Evolutionary conservation across 2,329 filamentous ascomycete species (phyloP).

Genomic region (Myriosclerotinia duriaeana): DNA sequence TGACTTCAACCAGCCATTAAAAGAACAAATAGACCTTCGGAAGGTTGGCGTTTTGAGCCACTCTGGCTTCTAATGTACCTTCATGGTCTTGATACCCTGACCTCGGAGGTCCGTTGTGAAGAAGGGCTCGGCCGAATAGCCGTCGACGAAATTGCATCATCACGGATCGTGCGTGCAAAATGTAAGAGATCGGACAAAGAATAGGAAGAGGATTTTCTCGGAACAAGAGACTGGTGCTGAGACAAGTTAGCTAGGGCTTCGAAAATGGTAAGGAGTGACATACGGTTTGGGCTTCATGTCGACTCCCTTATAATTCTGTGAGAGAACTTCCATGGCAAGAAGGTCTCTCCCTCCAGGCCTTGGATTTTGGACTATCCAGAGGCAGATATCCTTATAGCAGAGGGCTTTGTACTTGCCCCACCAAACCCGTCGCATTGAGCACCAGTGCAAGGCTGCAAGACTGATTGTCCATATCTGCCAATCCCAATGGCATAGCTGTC

Average conservation of each 20-base stretch:
- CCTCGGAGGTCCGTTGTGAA: slow-evolving; percentile 28
- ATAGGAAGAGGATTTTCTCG: slow-evolving; percentile 30
- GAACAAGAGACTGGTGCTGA: slow-evolving; percentile 33
- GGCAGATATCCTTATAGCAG: slow-evolving; percentile 32
- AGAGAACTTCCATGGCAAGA: slow-evolving; percentile 32
- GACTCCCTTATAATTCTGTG: slow-evolving; percentile 32
- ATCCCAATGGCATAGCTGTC: neutral
- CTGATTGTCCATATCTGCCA: neutral
- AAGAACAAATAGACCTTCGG: slow-evolving; percentile 24
- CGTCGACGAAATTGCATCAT: slow-evolving; percentile 29
- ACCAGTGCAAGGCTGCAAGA: neutral
- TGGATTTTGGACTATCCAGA: slow-evolving; percentile 33
- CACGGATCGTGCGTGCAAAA: slow-evolving; percentile 29
- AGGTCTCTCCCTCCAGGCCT: slow-evolving; percentile 29
- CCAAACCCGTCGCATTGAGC: slow-evolving; percentile 16
- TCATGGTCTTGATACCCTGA: slow-evolving; percentile 26
- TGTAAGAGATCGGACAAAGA: slow-evolving; percentile 32
- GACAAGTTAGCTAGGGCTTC: slow-evolving; percentile 28
- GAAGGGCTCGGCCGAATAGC: slow-evolving; percentile 32
- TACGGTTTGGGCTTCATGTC: slow-evolving; percentile 37
- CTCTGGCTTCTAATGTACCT: slow-evolving; percentile 33
- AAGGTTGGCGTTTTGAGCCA: slow-evolving; percentile 31
- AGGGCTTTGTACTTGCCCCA: slow-evolving; percentile 29
- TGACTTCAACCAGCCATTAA: slow-evolving; percentile 29
- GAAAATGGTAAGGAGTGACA: slow-evolving; percentile 16